Evolutionary conservation across 768 basidiomycete genomes (phyloP), one percentile per base, ranked within the genome.

Genomic region (Cystoderma amianthinum): DNA sequence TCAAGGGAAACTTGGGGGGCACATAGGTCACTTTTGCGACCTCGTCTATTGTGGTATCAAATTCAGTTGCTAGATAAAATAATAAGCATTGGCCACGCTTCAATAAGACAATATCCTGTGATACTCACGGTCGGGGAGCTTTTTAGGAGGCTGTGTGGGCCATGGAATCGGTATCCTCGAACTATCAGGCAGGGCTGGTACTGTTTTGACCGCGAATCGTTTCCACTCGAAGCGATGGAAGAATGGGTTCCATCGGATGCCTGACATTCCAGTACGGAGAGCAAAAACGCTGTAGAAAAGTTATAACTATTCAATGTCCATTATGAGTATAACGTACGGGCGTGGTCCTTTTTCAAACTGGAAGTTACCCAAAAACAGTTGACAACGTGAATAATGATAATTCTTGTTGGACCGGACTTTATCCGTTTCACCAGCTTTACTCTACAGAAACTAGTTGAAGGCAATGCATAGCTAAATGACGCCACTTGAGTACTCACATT

Each of bases 341-440:
- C 15, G 56, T 53, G 43, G 60, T 61, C 45, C 62, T 48, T 38
- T 62, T n/a, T 72, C 60, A 21, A 81, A 71, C 48, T 78, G 75
- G 52, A 71, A 74, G 46, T 82, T 70, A 12, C 84, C 85, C 39
- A 91, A 58, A 55, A 77, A 85, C 18, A 92, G 71, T 54, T 91
- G 88, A 56, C 86, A 87, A 51, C 76, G 71, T 1, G 87, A 84
- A 55, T 92, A 92, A 56, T 85, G 82, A 43, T 80, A 78, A 44
- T 71, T 71, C 51, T 70, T 71, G 39, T 66, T 68, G 32, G 59
- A 54, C 21, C 58, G 54, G 12, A 63, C 48, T 42, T 63, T 64
- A 11, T 52, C 52, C 28, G 55, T 50, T n/a, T 52, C 45, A 36
- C 51, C 46, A 32, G 50, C 51, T 50, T 52, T 43, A 35, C 45